Evolutionary conservation across 2,329 filamentous ascomycete species (phyloP), one percentile per base, ranked within the genome.

Genomic region (Immersiporthe knoxdaviesiana): DNA sequence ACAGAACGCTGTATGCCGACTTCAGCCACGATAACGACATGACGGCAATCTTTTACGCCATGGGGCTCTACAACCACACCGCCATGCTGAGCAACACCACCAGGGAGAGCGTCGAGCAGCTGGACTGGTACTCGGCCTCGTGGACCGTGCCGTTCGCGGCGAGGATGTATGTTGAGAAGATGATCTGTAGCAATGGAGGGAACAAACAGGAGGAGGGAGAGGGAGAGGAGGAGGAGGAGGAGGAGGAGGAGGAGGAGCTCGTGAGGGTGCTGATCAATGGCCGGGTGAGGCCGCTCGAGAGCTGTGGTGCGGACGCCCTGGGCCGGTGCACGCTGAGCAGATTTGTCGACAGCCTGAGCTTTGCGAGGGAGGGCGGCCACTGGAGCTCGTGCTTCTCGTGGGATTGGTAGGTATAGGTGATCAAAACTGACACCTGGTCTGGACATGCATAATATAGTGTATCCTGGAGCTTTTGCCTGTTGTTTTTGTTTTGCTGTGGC

Each of bases 11-110:
- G 1, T 97, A 97, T 76, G 94, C 93, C 0, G 94, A 97, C 79
- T 97, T 97, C 77, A 92, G 90, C 72, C 94, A 97, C 79, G 94
- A 97, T 79, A 97, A 97, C 78, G 90, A 91, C 76, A 93, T 97
- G 89, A 88, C 87, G 39, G 86, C 87, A 10, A 88, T 97, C 8
- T 92, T 92, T 76, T 89, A 88, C 6, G 93, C 93, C 0, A 77
- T 97, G 72, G 92, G 93, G 0, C 81, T 97, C 35, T 97, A 93
- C 80, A 92, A 94, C 73, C 80, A 79, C 58, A 92, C 88, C 0
- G 75, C 77, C 18, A 81, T 84, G 14, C 80, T 91, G 32, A 83
- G 85, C 2, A 84, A 84, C 32, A 82, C 81, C 3, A 82, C 81
- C 78, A 88, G 35, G 41, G 24, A 50, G 65, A 50, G 27, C 24